These are phyloP conservation scores for Pyrrhoderma noxium DNA, from an alignment of 1,284 basidiomycete genomes.

Conservation along the genomic window DNA sequence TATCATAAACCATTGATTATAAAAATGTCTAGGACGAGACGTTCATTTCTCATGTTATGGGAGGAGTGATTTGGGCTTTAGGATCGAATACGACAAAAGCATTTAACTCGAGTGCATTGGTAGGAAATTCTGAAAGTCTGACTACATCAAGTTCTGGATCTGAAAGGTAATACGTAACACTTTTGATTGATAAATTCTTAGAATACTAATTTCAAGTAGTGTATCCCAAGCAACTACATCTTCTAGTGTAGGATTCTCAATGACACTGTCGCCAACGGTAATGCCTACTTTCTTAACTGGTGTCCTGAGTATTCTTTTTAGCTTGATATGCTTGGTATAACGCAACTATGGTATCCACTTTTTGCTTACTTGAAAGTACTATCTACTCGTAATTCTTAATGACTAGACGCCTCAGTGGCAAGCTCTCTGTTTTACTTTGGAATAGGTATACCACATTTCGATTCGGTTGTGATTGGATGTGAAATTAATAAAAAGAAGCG, in stretches of 20 bases:
- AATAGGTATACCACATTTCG: no score
- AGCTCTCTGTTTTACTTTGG: no score
- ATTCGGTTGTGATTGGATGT: no score
- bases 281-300: no score
- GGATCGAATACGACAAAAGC: conserved; percentile 53
- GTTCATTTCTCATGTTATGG: conserved; percentile 64
- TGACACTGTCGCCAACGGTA: not conserved
- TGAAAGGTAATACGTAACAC: not conserved
- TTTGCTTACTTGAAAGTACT: no score
- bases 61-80: conserved; percentile 68
- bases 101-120: conserved; percentile 39
- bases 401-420: no score
- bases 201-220: not conserved
- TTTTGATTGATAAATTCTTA: not conserved
- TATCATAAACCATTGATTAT: not conserved
- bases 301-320: no score
- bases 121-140: conserved; percentile 31
- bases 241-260: not conserved
- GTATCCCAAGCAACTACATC: not conserved
- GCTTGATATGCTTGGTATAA: no score
- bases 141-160: not conserved
- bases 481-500: no score
- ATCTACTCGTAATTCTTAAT: no score
- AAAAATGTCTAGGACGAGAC: conserved; percentile 44
- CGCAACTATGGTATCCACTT: no score